Percentiles rank a stretch among this genome's conserved stretches.
These are phyloP conservation scores for Cytospora paraplurivora DNA, from an alignment of 2,329 filamentous ascomycete genomes.

Conservation along the genomic window DNA sequence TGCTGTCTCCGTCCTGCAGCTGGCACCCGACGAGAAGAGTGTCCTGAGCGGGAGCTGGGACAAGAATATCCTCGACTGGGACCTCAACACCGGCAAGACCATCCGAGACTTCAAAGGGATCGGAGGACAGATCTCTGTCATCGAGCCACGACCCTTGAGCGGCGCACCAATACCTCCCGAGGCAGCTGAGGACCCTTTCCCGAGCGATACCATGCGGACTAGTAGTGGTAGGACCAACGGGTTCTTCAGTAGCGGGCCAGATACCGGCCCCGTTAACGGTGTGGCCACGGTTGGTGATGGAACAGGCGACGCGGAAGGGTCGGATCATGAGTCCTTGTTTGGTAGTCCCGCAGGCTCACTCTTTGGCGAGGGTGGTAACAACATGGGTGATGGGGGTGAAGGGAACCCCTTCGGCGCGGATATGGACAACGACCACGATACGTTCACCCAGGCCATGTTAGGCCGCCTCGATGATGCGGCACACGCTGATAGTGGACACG, in stretches of 20 bases:
- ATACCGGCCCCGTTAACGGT: conserved; percentile 33
- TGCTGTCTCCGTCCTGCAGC: conserved; percentile 82
- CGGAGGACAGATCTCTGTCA: conserved; percentile 81
- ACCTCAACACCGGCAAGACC: conserved; percentile 80
- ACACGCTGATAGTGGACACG: conserved; percentile 43
- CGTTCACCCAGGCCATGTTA: conserved; percentile 72
- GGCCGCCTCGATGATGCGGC: conserved; percentile 41
- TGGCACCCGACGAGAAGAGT: conserved; percentile 83
- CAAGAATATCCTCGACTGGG: conserved; percentile 92
- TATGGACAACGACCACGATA: conserved; percentile 69
- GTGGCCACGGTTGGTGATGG: conserved; percentile 44
- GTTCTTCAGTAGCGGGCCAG: conserved; percentile 43
- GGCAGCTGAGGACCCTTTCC: conserved; percentile 57
- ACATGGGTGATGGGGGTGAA: conserved; percentile 34
- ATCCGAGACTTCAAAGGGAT: conserved; percentile 76
- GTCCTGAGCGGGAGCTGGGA: conserved; percentile 96
- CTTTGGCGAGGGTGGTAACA: conserved; percentile 72
- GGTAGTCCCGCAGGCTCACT: conserved; percentile 80
- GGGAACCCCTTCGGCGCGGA: conserved; percentile 72
- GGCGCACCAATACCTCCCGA: conserved; percentile 75
- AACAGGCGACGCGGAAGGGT: conserved; percentile 61
- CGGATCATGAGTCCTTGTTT: conserved; percentile 79
- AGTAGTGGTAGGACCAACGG: conserved; percentile 71
- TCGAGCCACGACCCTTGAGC: conserved; percentile 81
- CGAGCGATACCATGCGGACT: conserved; percentile 72